phyloP scores from a whole-genome alignment of 352 stramenopile species.

The Phytopythium chamaehyphon region DNA sequence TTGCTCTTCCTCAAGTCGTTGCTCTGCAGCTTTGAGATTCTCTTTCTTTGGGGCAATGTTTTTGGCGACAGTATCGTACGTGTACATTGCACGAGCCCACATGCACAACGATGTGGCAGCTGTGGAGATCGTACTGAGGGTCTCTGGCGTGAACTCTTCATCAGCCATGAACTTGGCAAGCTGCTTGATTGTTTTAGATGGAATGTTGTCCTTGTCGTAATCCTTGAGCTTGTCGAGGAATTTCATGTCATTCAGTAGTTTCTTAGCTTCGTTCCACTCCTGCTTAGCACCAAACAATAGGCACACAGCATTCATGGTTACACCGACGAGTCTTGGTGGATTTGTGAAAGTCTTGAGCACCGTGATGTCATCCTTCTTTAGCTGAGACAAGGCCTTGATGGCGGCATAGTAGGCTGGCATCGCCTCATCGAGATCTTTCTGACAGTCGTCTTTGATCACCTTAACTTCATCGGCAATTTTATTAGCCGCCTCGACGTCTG shows the following conservation, averaged over 20 bases:
- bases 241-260: conserved; percentile 90
- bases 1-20: conserved; percentile 85
- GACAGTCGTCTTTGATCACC: conserved; percentile 92
- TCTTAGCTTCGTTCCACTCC: conserved; percentile 91
- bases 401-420: conserved; percentile 91
- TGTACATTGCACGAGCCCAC: conserved; percentile 93
- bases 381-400: conserved; percentile 86
- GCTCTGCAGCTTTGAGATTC: conserved; percentile 83
- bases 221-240: conserved; percentile 88
- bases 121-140: conserved; percentile 85
- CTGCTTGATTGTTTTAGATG: conserved; percentile 85
- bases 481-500: conserved; percentile 89
- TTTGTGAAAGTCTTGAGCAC: conserved; percentile 92
- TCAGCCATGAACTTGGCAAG: conserved; percentile 88
- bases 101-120: conserved; percentile 92
- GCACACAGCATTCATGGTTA: conserved; percentile 92
- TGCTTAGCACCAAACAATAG: conserved; percentile 87
- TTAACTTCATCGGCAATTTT: conserved; percentile 91
- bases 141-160: conserved; percentile 90
- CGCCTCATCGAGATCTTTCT: conserved; percentile 90
- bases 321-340: conserved; percentile 80
- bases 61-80: conserved; percentile 92
- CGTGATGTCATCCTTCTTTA: conserved; percentile 93
- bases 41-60: conserved; percentile 93
- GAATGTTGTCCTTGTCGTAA: conserved; percentile 88